Base-by-base conservation (phyloP, 192 early-diverging fungal species). In the Borealophlyctis nickersoniae region DNA sequence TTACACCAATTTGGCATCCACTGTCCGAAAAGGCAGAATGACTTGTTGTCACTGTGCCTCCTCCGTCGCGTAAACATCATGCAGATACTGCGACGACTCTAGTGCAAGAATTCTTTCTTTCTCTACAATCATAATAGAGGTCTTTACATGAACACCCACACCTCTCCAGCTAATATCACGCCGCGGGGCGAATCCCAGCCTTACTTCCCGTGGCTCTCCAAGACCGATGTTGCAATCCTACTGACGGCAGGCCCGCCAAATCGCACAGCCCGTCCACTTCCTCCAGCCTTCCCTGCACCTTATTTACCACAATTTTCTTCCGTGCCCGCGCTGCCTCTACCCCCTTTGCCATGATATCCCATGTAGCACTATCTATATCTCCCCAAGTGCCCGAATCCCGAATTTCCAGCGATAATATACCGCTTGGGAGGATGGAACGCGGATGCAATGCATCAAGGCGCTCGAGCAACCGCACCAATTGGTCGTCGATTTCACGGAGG, bases 401-500 rank as follows among this genome's bases (percentile, higher is more conserved):
- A 23, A 31, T 16, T 32, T 13, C 29, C 0, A 56, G 29, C 11
- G 22, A 4, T 16, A 23, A 4, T 11, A 51, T 14, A 27, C 24
- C 52, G 19, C 35, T 52, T 7, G 65, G 53, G 45, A 49, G 7
- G 11, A 63, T 36, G 34, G 66, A 63, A n/a, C 55, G 33, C 30
- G 70, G 70, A 28, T 56, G 65, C 0, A 76, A 57, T 23, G 66
- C 61, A 49, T 76, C 74, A 9, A 76, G 70, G 19, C 34, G 5
- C 60, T 76, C 74, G 14, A 76, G 63, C 3, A 60, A 16, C 34
- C 70, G 65, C 4, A 72, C 39, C 19, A 76, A 67, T 4, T 28
- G 34, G 56, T 76, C 70, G 45, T 76, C 74, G 23, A 72, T 26
- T 48, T 76, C 70, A 11, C 48, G 53, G 29, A 70, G 49, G 19